A percentile compares a stretch with the other conserved stretches of the same genome.
Evolutionary conservation across 202 grass and related monocot species (phyloP).

Genomic region (Musa balbisiana): DNA sequence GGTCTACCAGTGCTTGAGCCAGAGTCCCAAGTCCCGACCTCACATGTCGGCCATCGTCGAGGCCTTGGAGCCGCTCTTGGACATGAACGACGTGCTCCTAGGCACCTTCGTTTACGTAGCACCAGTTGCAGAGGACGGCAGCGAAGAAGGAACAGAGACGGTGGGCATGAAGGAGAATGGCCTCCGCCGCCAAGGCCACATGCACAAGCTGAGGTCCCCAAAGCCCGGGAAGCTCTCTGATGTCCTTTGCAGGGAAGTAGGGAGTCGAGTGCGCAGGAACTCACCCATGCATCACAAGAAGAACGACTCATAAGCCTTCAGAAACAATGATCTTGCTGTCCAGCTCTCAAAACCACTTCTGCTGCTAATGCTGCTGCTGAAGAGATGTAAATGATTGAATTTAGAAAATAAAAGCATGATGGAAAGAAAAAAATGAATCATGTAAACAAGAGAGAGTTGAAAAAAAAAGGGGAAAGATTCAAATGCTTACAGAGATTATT

Average conservation of each 20-base stretch:
- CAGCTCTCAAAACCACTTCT: too few relatives aligned
- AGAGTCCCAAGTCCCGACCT: conserved; percentile 14
- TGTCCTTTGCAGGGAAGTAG: not conserved
- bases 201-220: conserved; percentile 8
- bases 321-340: too few relatives aligned
- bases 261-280: not conserved
- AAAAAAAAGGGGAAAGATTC: too few relatives aligned
- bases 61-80: conserved; percentile 15
- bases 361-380: too few relatives aligned
- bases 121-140: not conserved
- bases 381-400: too few relatives aligned
- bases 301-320: not conserved
- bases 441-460: too few relatives aligned
- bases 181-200: not conserved
- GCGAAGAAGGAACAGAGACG: not conserved
- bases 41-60: conserved; percentile 22
- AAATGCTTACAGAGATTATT: too few relatives aligned
- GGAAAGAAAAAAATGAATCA: not conserved
- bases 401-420: not conserved
- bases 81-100: not conserved
- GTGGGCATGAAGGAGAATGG: not conserved
- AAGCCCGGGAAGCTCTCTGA: not conserved
- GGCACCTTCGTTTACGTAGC: conserved; percentile 9
- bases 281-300: not conserved
- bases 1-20: conserved; percentile 19